Conservation (phyloP, 306 rosid genomes). For the Acacia melanoxylon region DNA sequence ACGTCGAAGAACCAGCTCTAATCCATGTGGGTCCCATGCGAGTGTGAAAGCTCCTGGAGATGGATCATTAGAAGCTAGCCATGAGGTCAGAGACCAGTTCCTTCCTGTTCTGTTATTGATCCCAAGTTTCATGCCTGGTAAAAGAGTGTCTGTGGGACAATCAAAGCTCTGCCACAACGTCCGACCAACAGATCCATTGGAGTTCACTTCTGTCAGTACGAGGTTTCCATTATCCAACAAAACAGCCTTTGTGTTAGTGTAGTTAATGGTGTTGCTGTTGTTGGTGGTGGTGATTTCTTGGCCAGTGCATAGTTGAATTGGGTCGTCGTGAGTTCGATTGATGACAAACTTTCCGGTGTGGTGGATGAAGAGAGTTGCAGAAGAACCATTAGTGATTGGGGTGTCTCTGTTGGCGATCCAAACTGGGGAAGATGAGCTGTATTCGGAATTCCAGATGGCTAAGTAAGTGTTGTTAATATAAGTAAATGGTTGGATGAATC, state of each 20-base stretch:
- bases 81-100: neutral
- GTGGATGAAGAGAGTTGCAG: neutral
- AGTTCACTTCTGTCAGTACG: neutral
- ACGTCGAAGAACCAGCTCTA: neutral
- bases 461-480: neutral
- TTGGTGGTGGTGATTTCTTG: neutral
- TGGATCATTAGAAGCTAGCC: neutral
- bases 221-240: neutral
- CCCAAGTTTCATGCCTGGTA: neutral
- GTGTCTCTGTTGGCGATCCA: neutral
- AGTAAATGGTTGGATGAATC: neutral
- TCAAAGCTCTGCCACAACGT: constrained; percentile 5
- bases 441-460: neutral
- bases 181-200: neutral
- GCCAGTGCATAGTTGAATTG: neutral
- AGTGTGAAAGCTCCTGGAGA: neutral
- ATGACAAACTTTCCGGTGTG: neutral
- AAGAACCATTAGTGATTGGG: neutral
- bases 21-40: neutral
- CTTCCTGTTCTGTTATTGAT: neutral
- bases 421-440: neutral
- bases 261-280: too few species aligned
- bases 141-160: neutral
- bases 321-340: neutral
- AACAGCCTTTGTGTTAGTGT: neutral